Evolutionary conservation across 2,329 filamentous ascomycete genomes (phyloP).

Genomic region (Monosporascus sp.): DNA sequence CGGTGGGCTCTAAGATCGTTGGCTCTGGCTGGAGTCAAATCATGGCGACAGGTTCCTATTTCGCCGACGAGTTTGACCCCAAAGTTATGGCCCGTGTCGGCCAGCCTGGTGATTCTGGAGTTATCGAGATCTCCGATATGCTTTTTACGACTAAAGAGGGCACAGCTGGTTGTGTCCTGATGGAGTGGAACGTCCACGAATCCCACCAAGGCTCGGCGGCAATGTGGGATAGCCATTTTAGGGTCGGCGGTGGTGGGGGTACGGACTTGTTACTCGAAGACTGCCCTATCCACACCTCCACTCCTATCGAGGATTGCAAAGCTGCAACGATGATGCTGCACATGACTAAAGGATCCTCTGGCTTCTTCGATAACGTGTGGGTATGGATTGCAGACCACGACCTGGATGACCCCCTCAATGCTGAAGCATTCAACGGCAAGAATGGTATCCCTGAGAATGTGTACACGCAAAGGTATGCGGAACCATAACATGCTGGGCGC

Average conservation of each 20-base stretch:
- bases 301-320: slow-evolving; percentile 49
- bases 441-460: neutral
- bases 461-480: neutral
- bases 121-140: slow-evolving; percentile 65
- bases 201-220: slow-evolving; percentile 37
- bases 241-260: slow-evolving; percentile 65
- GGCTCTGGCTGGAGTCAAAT: slow-evolving; percentile 68
- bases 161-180: slow-evolving; percentile 62
- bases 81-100: slow-evolving; percentile 63
- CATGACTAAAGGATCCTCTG: slow-evolving; percentile 37
- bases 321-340: slow-evolving; percentile 52
- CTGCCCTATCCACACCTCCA: slow-evolving; percentile 43
- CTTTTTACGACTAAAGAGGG: slow-evolving; percentile 62
- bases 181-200: slow-evolving; percentile 67
- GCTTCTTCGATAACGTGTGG: slow-evolving; percentile 52
- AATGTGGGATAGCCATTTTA: slow-evolving; percentile 60
- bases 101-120: slow-evolving; percentile 52
- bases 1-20: slow-evolving; percentile 58
- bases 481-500: no score
- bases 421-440: slow-evolving; percentile 1
- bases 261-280: slow-evolving; percentile 58
- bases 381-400: slow-evolving; percentile 66
- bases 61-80: slow-evolving; percentile 55
- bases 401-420: slow-evolving; percentile 10
- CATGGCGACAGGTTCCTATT: slow-evolving; percentile 53